phyloP scores from a whole-genome alignment of 495 filamentous ascomycete genomes.

The Xylaria sp. region DNA sequence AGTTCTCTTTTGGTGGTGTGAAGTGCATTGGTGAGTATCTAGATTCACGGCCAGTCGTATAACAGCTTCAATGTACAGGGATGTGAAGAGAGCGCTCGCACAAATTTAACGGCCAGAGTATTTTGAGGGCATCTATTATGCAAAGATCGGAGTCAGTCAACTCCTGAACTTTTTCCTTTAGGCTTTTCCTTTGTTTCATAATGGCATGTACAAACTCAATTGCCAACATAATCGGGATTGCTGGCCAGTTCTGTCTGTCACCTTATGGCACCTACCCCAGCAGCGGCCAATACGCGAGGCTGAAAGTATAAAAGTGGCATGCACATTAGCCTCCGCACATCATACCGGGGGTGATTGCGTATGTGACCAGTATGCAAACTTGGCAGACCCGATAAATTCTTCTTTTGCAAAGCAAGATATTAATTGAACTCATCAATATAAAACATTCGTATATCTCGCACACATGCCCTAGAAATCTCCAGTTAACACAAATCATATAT shows the following conservation, averaged over 20 bases:
- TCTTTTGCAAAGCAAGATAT: background rate
- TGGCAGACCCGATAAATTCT: background rate
- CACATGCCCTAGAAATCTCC: background rate
- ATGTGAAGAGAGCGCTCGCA: background rate
- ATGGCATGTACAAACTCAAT: background rate
- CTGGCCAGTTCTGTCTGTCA: background rate
- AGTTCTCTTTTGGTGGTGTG: background rate
- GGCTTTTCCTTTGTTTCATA: background rate
- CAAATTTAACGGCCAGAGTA: background rate
- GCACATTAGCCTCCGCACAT: background rate
- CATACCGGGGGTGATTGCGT: background rate
- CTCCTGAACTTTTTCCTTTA: background rate
- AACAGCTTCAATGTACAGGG: background rate
- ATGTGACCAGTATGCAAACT: background rate
- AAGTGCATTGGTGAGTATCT: too few relatives aligned
- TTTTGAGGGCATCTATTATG: background rate
- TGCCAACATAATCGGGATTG: background rate
- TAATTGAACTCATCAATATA: background rate
- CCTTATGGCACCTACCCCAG: background rate
- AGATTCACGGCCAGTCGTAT: background rate
- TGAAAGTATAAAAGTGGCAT: background rate
- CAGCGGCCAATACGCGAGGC: too few relatives aligned
- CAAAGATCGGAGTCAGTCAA: background rate
- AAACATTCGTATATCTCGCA: background rate
- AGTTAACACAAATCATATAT: background rate